phyloP scores from a whole-genome alignment of 2,329 filamentous ascomycete genomes.

The Catunica adiposa region DNA sequence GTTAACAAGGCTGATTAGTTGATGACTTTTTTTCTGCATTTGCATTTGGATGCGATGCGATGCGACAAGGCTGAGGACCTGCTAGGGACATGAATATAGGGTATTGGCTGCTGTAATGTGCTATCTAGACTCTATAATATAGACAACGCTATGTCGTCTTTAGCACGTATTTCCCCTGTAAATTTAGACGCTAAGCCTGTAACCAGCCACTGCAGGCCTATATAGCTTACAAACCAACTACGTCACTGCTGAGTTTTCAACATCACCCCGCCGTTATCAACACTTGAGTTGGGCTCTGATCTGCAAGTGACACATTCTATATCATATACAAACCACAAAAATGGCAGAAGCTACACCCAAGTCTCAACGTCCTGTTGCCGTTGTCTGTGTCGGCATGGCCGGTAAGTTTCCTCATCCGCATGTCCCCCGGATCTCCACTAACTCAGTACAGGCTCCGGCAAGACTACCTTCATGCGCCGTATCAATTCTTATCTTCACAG shows the following conservation, averaged over 20 bases:
- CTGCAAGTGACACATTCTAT: background rate
- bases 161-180: too few relatives aligned
- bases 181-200: too few relatives aligned
- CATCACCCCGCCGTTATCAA: too few relatives aligned
- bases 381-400: conserved; percentile 96
- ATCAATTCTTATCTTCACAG: conserved; percentile 86
- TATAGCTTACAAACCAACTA: background rate
- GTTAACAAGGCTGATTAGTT: too few relatives aligned
- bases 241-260: too few relatives aligned
- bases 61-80: background rate
- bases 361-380: conserved; percentile 43
- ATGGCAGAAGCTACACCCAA: conserved; percentile 3
- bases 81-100: background rate
- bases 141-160: too few relatives aligned
- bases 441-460: conserved; percentile 55
- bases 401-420: conserved; percentile 31
- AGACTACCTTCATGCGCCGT: conserved; percentile 99
- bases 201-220: background rate
- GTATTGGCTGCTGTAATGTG: background rate
- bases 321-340: background rate
- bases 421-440: conserved; percentile 1
- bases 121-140: too few relatives aligned
- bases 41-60: background rate
- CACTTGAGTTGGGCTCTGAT: background rate
- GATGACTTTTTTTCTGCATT: too few relatives aligned